Base-by-base conservation (phyloP, 805 yeast species). In the Ogataea methylovora region DNA sequence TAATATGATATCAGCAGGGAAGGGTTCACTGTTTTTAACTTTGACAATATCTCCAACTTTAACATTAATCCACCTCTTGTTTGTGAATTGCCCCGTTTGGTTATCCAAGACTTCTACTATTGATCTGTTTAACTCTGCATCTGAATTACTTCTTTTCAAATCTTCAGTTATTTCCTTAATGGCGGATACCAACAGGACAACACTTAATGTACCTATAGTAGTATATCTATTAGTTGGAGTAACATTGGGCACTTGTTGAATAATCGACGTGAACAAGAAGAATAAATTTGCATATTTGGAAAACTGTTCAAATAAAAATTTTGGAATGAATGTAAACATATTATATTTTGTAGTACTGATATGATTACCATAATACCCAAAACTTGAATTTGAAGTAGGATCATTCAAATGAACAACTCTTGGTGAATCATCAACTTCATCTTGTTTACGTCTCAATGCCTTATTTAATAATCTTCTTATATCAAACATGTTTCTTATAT, bases 221-320 rank as follows among this genome's bases (percentile, higher is more conserved):
- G 99, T 92, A 52, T 78, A 92, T 58, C 97, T 64, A 60, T 92
- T 92, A 0, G 97, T 92, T 10, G 99, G 99, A 1, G 96, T 78
- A 4, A 92, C 97, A 43, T 80, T 73, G 4, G 99, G 99, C 10
- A 92, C 97, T 57, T 92, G 99, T 63, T 92, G 99, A 46, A 92
- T 90, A 25, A 75, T 69, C 2, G 97, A 83, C 0, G 99, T 92
- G 63, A 85, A 84, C 34, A 92, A 63, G 57, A 92, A 92, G 61
- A 92, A 92, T 56, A 92, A 65, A 54, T 92, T 92, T 9, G 99
- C 97, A 55, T 92, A 94, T 59, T 90, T 92, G 41, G 96, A 84
- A 60, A 92, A 94, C 60, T 92, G 98, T 63, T 92, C 98, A 49
- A 87, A 86, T 43, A 92, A 61, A 53, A 92, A 92, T 59, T 94